Percentiles rank a stretch among this genome's conserved stretches.
Conservation (phyloP, 148 eudicot genomes). For the Vaccinium darrowii region DNA sequence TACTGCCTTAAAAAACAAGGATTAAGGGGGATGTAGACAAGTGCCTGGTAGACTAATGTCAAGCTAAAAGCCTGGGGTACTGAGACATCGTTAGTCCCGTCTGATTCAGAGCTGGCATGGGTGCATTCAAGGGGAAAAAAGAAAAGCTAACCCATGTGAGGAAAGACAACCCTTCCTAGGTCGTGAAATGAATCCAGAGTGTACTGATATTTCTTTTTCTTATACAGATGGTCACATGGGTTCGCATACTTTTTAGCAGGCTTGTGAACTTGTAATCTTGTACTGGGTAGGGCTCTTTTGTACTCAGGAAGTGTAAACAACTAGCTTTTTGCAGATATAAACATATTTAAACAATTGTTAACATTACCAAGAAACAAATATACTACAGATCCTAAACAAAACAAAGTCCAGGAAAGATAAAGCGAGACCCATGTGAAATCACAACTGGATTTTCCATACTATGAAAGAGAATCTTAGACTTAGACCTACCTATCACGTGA, state of each 20-base stretch:
- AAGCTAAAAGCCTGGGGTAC: neutral
- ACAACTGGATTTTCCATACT: neutral
- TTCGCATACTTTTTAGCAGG: neutral
- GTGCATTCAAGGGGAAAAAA: neutral
- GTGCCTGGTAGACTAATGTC: neutral
- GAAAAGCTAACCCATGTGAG: neutral
- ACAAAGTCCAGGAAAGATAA: conserved; percentile 1
- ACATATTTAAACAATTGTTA: neutral
- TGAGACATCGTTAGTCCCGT: neutral
- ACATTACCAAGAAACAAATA: neutral
- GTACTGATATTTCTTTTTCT: neutral
- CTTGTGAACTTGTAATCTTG: neutral
- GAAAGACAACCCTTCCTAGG: neutral
- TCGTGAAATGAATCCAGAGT: neutral
- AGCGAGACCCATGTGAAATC: neutral
- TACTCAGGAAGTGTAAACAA: neutral
- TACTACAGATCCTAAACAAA: neutral
- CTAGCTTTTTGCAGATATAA: neutral
- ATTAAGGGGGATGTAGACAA: no score
- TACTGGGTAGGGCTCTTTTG: neutral
- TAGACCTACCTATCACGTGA: neutral
- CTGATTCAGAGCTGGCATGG: neutral
- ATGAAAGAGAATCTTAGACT: conserved; percentile 4
- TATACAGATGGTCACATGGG: neutral
- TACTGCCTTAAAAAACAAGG: no score